A percentile compares a stretch with the other conserved stretches of the same genome.
Evolutionary conservation across 2,329 filamentous ascomycete species (phyloP).

Genomic region (Pseudogymnoascus sp.): DNA sequence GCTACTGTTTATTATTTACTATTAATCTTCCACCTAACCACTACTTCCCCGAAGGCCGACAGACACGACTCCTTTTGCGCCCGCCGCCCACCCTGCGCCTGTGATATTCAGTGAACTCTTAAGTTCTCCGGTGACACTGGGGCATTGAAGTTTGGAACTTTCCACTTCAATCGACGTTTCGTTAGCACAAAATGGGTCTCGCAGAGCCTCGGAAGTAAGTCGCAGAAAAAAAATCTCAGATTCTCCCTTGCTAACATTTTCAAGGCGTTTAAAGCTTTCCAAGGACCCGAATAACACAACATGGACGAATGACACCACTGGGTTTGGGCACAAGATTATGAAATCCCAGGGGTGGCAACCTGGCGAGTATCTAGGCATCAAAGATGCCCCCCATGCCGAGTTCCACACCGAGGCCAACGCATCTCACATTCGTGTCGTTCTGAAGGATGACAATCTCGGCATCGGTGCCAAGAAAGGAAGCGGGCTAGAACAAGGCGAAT

Average conservation of each 20-base stretch:
- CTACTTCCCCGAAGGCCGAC: background rate
- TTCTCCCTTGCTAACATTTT: conserved; percentile 16
- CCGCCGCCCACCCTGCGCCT: conserved; percentile 10
- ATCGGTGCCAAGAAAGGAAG: conserved; percentile 72
- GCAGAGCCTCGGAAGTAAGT: conserved; percentile 57
- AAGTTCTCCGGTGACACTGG: conserved; percentile 17
- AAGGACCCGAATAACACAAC: conserved; percentile 91
- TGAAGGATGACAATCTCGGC: conserved; percentile 89
- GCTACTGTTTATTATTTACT: background rate
- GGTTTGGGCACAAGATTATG: conserved; percentile 86
- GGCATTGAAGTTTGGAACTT: conserved; percentile 14
- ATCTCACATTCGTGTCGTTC: conserved; percentile 72
- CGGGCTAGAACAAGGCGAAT: conserved; percentile 55
- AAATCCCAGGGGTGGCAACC: conserved; percentile 84
- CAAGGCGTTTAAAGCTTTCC: conserved; percentile 55
- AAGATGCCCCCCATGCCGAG: conserved; percentile 64
- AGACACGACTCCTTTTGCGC: background rate
- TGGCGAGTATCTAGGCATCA: conserved; percentile 71
- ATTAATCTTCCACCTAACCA: background rate
- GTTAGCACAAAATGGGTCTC: conserved; percentile 50
- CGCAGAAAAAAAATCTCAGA: conserved; percentile 18
- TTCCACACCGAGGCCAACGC: conserved; percentile 73
- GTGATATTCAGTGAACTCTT: conserved; percentile 10
- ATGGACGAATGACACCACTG: conserved; percentile 75
- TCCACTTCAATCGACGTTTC: conserved; percentile 6